Evolutionary conservation across 2,329 filamentous ascomycete genomes (phyloP), one percentile per base, ranked within the genome.

Genomic region (Fusarium palustre): DNA sequence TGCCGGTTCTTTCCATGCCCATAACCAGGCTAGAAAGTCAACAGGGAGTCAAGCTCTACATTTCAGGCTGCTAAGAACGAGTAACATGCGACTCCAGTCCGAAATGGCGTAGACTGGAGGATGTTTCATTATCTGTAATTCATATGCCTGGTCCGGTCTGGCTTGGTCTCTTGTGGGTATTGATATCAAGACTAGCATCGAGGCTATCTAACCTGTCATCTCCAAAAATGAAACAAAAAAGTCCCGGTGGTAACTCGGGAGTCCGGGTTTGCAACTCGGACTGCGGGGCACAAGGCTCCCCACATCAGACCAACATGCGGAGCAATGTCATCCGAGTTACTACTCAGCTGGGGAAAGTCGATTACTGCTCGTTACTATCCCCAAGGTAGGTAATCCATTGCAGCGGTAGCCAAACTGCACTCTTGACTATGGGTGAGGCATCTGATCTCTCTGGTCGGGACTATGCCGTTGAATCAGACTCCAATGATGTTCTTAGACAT

Each of bases 401-500:
- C 55, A 52, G 55, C 41, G 38, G 57, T 39, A 68, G 5, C 48
- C 38, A 56, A 48, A 36, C 55, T 33, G 55, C 42, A 36, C 39
- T 50, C 56, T 55, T 59, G 33, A 39, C 46, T 34, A 74, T 74
- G 72, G 38, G 63, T 58, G 64, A 69, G 43, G 42, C 61, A 16
- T 65, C 63, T 31, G 52, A 50, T 30, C 43, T 38, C 42, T 59
- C 48, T 15, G 62, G 64, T 11, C 60, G 57, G 28, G 71, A 69
- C 33, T 58, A 63, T 5, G 73, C 73, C 36, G 33, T 48, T 16
- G 52, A 68, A 52, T 80, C 90, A 15, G 90, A 92, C 77, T 77
- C 79, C 0, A 77, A 84, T 61, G 89, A 91, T 72, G 78, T 83
- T 15, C 78, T 92, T 33, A 79, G 79, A 13, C 79, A 81, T 43